phyloP scores from a whole-genome alignment of 2,329 filamentous ascomycete genomes.

The Colletotrichum destructivum region DNA sequence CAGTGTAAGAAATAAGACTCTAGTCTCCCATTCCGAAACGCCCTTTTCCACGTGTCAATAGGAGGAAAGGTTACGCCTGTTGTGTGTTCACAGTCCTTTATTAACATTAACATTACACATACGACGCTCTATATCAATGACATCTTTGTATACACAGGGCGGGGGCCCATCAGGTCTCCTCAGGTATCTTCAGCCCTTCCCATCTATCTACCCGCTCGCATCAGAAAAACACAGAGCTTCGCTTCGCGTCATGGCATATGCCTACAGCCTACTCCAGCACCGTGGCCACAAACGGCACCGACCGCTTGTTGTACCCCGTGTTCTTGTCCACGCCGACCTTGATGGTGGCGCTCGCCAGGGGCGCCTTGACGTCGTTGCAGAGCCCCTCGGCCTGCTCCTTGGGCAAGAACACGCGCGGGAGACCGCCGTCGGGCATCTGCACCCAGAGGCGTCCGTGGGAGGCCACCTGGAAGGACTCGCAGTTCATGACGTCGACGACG shows the following conservation, averaged over 20 bases:
- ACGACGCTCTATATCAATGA: conserved; percentile 9
- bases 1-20: too few relatives aligned
- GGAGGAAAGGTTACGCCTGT: background rate
- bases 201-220: background rate
- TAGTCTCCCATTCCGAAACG: background rate
- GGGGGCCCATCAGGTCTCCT: background rate
- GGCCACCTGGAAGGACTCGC: conserved; percentile 47
- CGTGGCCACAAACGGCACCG: conserved; percentile 24
- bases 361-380: conserved; percentile 35
- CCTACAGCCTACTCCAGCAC: conserved; percentile 2
- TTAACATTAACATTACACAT: conserved; percentile 14
- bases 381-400: conserved; percentile 37
- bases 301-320: conserved; percentile 34
- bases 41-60: background rate
- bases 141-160: background rate
- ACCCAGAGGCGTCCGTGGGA: conserved; percentile 37
- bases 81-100: background rate
- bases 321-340: conserved; percentile 40
- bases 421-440: conserved; percentile 39
- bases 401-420: conserved; percentile 38
- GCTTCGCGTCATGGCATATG: too few relatives aligned
- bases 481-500: conserved; percentile 61
- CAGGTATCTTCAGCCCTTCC: background rate
- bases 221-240: background rate
- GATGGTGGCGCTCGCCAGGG: conserved; percentile 27